Conservation (phyloP, 768 basidiomycete genomes). For the Sporobolomyces roseus region DNA sequence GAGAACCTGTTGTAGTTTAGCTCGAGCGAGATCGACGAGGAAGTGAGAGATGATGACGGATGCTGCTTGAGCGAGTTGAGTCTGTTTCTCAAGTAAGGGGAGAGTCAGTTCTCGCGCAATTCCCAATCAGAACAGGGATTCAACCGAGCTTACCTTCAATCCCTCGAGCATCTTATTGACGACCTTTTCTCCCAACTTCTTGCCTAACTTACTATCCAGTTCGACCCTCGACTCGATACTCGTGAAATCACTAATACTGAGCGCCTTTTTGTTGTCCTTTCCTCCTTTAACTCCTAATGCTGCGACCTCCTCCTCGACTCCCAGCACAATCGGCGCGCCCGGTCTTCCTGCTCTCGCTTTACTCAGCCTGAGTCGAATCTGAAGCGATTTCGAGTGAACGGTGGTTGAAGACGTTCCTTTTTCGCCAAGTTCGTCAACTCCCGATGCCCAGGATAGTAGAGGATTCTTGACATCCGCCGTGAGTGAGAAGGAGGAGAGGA, state of each 20-base stretch:
- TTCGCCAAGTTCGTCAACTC: not conserved
- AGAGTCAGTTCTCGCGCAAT: too few relatives aligned
- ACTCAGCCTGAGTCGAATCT: conserved; percentile 1
- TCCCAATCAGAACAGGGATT: not conserved
- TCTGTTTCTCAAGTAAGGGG: not conserved
- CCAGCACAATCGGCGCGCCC: conserved; percentile 14
- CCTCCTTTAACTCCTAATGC: not conserved
- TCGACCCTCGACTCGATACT: conserved; percentile 19
- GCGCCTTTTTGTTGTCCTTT: not conserved
- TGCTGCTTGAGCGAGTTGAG: conserved; percentile 20
- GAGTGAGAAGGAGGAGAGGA: conserved; percentile 15
- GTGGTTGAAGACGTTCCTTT: conserved; percentile 1
- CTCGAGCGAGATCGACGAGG: conserved; percentile 29
- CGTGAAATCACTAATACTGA: conserved; percentile 25
- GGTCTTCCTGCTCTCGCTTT: not conserved
- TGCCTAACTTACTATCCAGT: conserved; percentile 21
- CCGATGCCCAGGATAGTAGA: conserved; percentile 6
- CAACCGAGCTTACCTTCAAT: conserved; percentile 13
- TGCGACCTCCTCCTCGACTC: conserved; percentile 9
- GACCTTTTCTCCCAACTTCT: conserved; percentile 26
- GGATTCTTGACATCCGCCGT: conserved; percentile 18
- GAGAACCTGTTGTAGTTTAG: conserved; percentile 18
- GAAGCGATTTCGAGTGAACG: not conserved
- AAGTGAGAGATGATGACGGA: conserved; percentile 23
- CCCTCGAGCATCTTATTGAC: conserved; percentile 33